Conservation (phyloP, 2,329 filamentous ascomycete species). For the Xylariaceae sp. region DNA sequence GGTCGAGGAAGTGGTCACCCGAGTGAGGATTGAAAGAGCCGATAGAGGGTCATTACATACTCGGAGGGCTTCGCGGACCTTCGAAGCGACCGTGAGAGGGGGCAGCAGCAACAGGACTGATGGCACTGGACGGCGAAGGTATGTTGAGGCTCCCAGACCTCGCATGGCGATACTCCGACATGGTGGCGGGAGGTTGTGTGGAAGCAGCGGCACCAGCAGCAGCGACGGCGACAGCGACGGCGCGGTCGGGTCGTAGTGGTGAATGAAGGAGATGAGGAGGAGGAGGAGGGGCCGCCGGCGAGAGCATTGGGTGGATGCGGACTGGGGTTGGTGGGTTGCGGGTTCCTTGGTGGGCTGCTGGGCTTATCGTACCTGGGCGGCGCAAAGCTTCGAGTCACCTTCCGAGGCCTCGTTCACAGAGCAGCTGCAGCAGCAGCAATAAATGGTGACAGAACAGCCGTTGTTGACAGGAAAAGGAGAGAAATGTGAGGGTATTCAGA, state of each 20-base stretch:
- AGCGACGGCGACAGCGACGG: neutral
- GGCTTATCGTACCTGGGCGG: neutral
- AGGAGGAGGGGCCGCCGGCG: neutral
- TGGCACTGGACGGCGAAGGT: conserved; percentile 31
- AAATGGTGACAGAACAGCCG: no score
- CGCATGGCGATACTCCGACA: conserved; percentile 53
- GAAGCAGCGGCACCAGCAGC: neutral
- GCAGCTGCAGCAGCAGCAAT: no score
- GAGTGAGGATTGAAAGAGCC: neutral
- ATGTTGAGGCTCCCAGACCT: conserved; percentile 56
- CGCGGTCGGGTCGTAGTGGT: neutral
- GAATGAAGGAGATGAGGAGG: neutral
- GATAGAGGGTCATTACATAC: conserved; percentile 37
- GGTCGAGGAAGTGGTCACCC: neutral
- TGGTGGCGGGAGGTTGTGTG: conserved; percentile 10
- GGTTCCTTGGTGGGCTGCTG: no score
- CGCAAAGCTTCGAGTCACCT: neutral
- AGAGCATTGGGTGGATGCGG: neutral
- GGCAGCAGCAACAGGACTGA: conserved; percentile 29
- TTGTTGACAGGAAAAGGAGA: no score
- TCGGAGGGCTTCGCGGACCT: conserved; percentile 59
- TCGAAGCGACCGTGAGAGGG: conserved; percentile 45
- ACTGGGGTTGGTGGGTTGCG: neutral
- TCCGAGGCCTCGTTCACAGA: neutral
- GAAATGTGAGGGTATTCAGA: no score